Evolutionary conservation across 495 filamentous ascomycete genomes (phyloP).

Genomic region (Mycothermus thermophilus): DNA sequence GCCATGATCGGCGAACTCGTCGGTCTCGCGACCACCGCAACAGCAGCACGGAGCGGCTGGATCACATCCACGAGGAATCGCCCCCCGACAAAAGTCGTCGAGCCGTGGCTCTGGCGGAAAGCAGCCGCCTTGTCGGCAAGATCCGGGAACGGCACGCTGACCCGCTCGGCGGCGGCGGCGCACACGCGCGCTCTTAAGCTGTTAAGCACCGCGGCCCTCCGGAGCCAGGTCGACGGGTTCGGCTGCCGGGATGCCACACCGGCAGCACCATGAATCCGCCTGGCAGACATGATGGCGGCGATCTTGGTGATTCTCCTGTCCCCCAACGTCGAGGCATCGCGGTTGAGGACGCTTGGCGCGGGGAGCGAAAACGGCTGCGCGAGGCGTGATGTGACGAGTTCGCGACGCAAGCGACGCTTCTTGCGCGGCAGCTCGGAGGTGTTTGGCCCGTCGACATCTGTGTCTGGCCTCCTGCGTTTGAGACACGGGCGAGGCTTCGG

Average conservation of each 20-base stretch:
- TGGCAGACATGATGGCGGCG: conserved; percentile 15
- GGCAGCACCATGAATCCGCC: conserved; percentile 8
- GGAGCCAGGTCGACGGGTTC: conserved; percentile 14
- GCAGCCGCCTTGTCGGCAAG: conserved; percentile 10
- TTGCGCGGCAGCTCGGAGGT: conserved; percentile 40
- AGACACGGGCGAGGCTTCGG: conserved; percentile 11
- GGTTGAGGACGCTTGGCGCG: conserved; percentile 51
- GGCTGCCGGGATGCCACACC: conserved; percentile 1
- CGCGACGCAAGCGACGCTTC: conserved; percentile 49
- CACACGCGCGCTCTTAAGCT: conserved; percentile 14
- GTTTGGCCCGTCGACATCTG: conserved; percentile 49
- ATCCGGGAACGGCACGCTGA: conserved; percentile 2
- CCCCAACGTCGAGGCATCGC: conserved; percentile 28
- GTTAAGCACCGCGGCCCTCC: conserved; percentile 21
- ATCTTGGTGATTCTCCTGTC: conserved; percentile 38
- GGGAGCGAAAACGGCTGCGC: conserved; percentile 54
- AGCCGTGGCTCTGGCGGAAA: conserved; percentile 3
- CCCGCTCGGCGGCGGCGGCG: conserved; percentile 7
- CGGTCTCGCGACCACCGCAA: too few species aligned
- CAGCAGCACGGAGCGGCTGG: too few species aligned
- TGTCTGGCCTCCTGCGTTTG: conserved; percentile 44
- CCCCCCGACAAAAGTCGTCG: neutral
- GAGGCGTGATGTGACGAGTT: conserved; percentile 54
- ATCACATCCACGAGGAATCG: conserved; percentile 3
- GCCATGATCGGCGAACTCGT: too few species aligned